phyloP scores from a whole-genome alignment of 306 rosid species.

The Pachyrhizus erosus region DNA sequence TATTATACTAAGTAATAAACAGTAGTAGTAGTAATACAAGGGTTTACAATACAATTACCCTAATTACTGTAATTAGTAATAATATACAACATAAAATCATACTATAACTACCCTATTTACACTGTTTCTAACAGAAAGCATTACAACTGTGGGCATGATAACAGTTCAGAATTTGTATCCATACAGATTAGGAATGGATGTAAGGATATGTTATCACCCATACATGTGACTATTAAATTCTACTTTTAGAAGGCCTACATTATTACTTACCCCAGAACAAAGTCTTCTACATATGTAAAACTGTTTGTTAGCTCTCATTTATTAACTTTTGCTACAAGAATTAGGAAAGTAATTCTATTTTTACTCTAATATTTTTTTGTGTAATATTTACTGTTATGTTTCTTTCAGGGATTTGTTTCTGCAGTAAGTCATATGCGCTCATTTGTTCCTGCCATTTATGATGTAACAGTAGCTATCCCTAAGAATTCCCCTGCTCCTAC shows the following conservation, averaged over 20 bases:
- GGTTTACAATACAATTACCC: no score
- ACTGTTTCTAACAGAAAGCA: neutral
- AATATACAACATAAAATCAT: neutral
- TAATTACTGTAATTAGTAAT: no score
- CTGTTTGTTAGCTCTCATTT: neutral
- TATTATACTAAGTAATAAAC: no score
- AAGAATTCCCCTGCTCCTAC: conserved; percentile 86
- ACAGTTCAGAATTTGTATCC: neutral
- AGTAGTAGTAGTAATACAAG: no score
- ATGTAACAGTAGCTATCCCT: conserved; percentile 82
- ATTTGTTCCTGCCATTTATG: conserved; percentile 91
- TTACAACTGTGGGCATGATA: neutral
- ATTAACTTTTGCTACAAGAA: neutral
- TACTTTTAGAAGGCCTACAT: neutral
- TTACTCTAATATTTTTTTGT: neutral
- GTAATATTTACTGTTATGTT: conserved; percentile 8
- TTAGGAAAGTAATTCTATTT: neutral
- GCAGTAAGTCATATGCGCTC: conserved; percentile 87
- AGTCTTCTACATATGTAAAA: neutral
- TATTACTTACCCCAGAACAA: neutral
- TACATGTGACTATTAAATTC: neutral
- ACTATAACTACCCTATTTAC: neutral
- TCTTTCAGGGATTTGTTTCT: conserved; percentile 87
- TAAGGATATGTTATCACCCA: neutral
- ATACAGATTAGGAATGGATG: neutral